These are phyloP conservation scores for Tuber umbilicatum DNA, from an alignment of 495 filamentous ascomycete species.

Conservation along the genomic window DNA sequence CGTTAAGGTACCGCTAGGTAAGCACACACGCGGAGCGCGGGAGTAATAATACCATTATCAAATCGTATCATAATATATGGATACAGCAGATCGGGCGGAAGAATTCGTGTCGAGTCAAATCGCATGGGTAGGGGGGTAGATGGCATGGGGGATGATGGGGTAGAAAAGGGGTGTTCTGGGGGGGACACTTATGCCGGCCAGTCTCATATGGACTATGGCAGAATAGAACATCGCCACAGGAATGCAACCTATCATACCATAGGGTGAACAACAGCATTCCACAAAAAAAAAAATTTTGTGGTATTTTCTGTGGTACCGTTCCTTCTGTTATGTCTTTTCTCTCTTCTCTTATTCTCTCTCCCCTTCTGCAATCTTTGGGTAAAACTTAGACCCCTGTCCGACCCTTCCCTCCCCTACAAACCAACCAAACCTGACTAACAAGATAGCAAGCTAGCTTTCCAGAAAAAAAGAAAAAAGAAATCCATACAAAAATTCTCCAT, in stretches of 20 bases:
- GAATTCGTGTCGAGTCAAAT: not conserved
- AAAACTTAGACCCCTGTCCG: not conserved
- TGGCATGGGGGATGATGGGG: not conserved
- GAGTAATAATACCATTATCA: not conserved
- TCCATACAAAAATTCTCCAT: not conserved
- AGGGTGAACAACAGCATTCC: not conserved
- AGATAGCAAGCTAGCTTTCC: not conserved
- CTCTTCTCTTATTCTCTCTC: not conserved
- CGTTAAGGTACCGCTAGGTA: not conserved
- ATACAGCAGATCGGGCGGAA: not conserved
- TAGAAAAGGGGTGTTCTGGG: not conserved
- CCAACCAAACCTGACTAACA: not conserved
- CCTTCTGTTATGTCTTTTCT: not conserved
- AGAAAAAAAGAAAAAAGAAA: not conserved
- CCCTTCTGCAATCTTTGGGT: slow-evolving; percentile 4
- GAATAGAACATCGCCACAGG: not conserved
- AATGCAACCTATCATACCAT: not conserved
- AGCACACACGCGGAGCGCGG: not conserved
- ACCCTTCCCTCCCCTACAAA: not conserved
- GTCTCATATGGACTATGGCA: not conserved
- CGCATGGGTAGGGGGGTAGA: not conserved
- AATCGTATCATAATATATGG: not conserved
- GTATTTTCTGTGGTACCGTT: not conserved
- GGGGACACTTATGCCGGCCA: not conserved
- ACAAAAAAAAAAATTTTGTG: not conserved